A percentile compares a stretch with the other conserved stretches of the same genome.
phyloP scores from a whole-genome alignment of 495 filamentous ascomycete species.

The Mytilinidion resinicola region DNA sequence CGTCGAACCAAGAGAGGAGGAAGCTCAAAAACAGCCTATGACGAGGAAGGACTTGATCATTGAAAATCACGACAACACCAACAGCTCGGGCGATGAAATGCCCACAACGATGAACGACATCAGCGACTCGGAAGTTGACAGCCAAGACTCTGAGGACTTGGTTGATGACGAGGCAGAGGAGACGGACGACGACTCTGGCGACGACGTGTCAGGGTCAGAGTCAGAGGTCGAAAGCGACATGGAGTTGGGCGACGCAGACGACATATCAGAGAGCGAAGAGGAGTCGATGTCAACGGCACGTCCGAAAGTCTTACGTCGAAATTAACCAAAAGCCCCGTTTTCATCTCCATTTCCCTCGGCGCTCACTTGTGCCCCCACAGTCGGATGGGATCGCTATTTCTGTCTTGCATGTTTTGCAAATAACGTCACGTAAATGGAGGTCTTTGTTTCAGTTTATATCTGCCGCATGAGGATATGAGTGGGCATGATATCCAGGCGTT shows the following conservation, averaged over 20 bases:
- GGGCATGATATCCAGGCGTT: conserved; percentile 28
- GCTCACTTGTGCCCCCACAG: conserved; percentile 7
- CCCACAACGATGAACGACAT: conserved; percentile 25
- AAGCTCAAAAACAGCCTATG: conserved; percentile 12
- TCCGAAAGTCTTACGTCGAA: not conserved
- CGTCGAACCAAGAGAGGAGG: conserved; percentile 60
- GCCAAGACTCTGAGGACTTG: conserved; percentile 26
- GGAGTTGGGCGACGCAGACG: conserved; percentile 35
- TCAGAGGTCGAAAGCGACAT: conserved; percentile 28
- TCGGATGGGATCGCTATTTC: not conserved
- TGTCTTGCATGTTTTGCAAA: no score
- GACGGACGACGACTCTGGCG: conserved; percentile 35
- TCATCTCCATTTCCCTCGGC: not conserved
- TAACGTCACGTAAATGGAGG: no score
- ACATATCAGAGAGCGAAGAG: conserved; percentile 26
- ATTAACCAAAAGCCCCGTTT: not conserved
- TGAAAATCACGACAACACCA: conserved; percentile 23
- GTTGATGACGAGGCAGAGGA: conserved; percentile 38
- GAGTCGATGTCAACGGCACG: not conserved
- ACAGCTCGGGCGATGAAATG: conserved; percentile 29
- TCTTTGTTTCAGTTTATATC: conserved; percentile 13
- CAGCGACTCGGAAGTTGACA: conserved; percentile 18
- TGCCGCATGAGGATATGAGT: conserved; percentile 30
- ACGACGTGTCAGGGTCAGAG: conserved; percentile 31
- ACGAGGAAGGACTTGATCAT: conserved; percentile 12